These are phyloP conservation scores for Daedalea quercina DNA, from an alignment of 768 basidiomycete species.

Conservation along the genomic window DNA sequence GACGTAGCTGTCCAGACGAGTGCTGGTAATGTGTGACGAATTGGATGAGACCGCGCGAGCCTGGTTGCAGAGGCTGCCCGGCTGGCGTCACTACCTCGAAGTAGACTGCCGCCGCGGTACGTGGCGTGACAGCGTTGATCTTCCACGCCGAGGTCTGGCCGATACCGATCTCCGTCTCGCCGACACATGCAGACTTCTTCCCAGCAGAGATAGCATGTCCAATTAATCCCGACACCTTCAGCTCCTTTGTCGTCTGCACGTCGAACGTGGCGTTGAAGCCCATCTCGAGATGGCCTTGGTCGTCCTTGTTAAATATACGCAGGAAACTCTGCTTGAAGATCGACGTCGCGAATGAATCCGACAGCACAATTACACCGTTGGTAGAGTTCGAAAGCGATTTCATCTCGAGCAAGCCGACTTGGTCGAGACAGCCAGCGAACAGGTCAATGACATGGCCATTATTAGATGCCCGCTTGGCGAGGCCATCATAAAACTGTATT, in stretches of 20 bases:
- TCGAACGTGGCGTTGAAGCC: slow-evolving; percentile 99
- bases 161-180: slow-evolving; percentile 98
- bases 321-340: slow-evolving; percentile 99
- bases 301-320: slow-evolving; percentile 87
- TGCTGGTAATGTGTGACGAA: slow-evolving; percentile 99
- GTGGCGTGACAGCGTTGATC: slow-evolving; percentile 84
- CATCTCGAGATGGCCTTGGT: slow-evolving; percentile 89
- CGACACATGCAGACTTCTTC: slow-evolving; percentile 94
- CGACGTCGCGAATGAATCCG: slow-evolving; percentile 94
- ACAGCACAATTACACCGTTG: slow-evolving; percentile 92
- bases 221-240: slow-evolving; percentile 96
- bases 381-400: slow-evolving; percentile 92
- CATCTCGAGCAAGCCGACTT: slow-evolving; percentile 97
- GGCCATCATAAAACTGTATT: slow-evolving; percentile 85
- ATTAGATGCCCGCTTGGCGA: slow-evolving; percentile 87
- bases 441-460: slow-evolving; percentile 95
- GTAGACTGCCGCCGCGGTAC: slow-evolving; percentile 86
- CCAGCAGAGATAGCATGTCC: slow-evolving; percentile 96
- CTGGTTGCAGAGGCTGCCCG: slow-evolving; percentile 84
- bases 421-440: slow-evolving; percentile 96
- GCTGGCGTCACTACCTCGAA: slow-evolving; percentile 98
- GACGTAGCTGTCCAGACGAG: slow-evolving; percentile 86
- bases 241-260: slow-evolving; percentile 98
- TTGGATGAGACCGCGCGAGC: slow-evolving; percentile 91
- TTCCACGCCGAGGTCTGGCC: slow-evolving; percentile 99